These are phyloP conservation scores for Monotropa hypopitys DNA, from an alignment of 179 eudicot species.

Conservation along the genomic window DNA sequence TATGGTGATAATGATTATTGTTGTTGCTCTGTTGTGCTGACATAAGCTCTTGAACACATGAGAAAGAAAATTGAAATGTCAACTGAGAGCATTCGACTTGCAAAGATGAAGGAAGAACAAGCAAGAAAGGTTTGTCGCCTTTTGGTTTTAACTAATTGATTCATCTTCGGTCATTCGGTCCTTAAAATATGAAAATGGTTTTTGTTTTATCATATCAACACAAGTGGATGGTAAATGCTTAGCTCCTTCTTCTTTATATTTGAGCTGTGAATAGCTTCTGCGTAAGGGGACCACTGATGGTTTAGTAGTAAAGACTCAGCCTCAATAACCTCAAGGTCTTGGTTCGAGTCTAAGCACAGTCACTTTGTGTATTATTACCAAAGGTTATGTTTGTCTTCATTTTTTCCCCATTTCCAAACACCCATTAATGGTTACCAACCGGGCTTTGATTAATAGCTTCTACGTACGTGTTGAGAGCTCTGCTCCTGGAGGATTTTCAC, in stretches of 20 bases:
- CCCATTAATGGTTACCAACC: too few species aligned
- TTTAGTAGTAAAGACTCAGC: too few species aligned
- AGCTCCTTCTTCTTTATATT: neutral
- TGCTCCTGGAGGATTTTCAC: neutral
- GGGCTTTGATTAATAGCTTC: too few species aligned
- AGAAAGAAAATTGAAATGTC: slow-evolving; percentile 89
- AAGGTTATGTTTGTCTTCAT: too few species aligned
- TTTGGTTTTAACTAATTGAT: neutral
- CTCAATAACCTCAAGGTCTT: too few species aligned
- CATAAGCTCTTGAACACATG: slow-evolving; percentile 81
- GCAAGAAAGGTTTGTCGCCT: slow-evolving; percentile 42
- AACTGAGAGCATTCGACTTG: slow-evolving; percentile 62
- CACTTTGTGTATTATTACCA: too few species aligned
- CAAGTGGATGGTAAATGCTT: neutral
- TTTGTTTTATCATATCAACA: neutral
- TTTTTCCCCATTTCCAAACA: too few species aligned
- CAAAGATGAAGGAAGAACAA: slow-evolving; percentile 80
- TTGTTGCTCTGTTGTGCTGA: slow-evolving; percentile 3
- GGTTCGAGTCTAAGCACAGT: too few species aligned
- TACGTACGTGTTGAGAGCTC: neutral
- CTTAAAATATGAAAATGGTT: neutral
- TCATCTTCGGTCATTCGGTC: neutral
- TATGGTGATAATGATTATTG: slow-evolving; percentile 1
- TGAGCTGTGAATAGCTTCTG: neutral
- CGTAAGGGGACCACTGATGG: too few species aligned